Conservation (phyloP, 2,329 filamentous ascomycete genomes). For the Colletotrichum horii region DNA sequence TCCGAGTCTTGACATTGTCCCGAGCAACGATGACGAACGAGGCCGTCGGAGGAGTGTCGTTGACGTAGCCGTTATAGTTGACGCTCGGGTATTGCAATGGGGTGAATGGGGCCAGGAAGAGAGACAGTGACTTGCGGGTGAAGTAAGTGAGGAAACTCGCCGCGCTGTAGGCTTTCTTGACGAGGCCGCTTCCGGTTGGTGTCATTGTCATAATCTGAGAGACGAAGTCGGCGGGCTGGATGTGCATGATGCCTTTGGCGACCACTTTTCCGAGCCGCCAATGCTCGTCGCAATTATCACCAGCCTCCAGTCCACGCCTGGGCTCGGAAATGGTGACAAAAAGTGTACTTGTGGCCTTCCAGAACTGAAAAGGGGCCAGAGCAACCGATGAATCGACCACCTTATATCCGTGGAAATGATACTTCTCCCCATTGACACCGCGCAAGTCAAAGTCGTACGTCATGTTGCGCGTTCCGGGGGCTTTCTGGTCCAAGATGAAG, state of each 20-base stretch:
- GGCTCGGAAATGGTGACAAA: conserved; percentile 63
- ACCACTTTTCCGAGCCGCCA: conserved; percentile 49
- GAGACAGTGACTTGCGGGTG: conserved; percentile 54
- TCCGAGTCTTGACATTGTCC: conserved; percentile 56
- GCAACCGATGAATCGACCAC: conserved; percentile 65
- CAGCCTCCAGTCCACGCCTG: conserved; percentile 26
- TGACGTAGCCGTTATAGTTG: conserved; percentile 55
- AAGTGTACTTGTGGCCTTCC: conserved; percentile 66
- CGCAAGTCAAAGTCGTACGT: conserved; percentile 68
- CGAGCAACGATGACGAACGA: conserved; percentile 52
- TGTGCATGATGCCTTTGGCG: conserved; percentile 65
- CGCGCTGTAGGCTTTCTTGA: conserved; percentile 49
- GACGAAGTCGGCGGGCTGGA: conserved; percentile 57
- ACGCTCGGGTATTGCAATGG: conserved; percentile 59
- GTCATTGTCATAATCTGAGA: conserved; percentile 60
- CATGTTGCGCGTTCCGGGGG: conserved; percentile 63
- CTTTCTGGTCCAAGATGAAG: conserved; percentile 57
- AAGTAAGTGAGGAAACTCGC: conserved; percentile 62
- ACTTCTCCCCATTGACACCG: conserved; percentile 53
- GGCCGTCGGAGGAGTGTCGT: conserved; percentile 50
- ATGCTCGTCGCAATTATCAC: conserved; percentile 38
- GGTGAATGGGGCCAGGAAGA: conserved; percentile 60
- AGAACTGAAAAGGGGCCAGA: conserved; percentile 60
- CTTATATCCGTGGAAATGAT: conserved; percentile 68
- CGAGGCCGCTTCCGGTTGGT: conserved; percentile 51